Evolutionary conservation across 352 stramenopile species (phyloP).

Genomic region (Hyaloperonospora arabidopsidis): DNA sequence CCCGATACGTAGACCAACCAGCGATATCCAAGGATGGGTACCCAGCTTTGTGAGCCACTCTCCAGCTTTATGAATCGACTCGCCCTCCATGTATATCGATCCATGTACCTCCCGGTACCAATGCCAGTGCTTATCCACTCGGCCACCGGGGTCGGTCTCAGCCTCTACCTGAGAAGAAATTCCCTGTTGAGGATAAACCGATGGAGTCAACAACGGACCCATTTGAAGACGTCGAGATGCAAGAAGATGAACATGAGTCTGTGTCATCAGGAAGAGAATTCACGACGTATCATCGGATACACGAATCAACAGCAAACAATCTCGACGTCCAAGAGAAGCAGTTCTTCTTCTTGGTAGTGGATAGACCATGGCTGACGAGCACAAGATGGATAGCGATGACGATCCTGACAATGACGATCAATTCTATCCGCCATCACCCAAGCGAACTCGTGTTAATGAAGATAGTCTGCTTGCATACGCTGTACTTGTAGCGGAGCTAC

Average conservation of each 20-base stretch:
- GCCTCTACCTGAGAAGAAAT: neutral
- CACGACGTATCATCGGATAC: neutral
- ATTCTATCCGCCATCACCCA: slow-evolving; percentile 7
- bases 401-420: slow-evolving; percentile 6
- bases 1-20: too few relatives aligned
- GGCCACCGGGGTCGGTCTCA: too few relatives aligned
- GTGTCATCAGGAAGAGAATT: neutral
- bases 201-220: neutral
- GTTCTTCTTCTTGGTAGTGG: slow-evolving; percentile 4
- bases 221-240: neutral
- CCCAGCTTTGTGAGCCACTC: too few relatives aligned
- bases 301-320: neutral
- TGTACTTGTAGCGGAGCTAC: too few relatives aligned
- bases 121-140: too few relatives aligned
- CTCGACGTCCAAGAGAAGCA: neutral
- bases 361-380: neutral
- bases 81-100: too few relatives aligned
- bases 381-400: neutral
- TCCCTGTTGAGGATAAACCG: neutral
- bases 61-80: too few relatives aligned
- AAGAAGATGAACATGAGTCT: neutral
- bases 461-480: slow-evolving; percentile 1
- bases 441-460: slow-evolving; percentile 1
- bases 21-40: too few relatives aligned
- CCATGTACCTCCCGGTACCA: too few relatives aligned